Conservation (phyloP, 2,329 filamentous ascomycete genomes). For the Phialophora verrucosa region DNA sequence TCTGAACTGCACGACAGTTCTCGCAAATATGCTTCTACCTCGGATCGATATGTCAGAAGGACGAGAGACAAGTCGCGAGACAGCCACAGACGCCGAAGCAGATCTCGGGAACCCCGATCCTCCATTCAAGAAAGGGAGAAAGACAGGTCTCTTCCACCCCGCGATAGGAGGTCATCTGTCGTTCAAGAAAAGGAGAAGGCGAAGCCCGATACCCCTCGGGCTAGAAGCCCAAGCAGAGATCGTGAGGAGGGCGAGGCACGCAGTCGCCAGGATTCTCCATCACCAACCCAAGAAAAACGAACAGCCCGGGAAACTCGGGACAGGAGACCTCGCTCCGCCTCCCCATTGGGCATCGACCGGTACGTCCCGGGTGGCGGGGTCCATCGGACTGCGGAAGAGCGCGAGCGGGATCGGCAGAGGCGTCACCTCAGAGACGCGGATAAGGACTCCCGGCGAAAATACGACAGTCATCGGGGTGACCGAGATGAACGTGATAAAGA, state of each 20-base stretch:
- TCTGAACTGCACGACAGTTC: slow-evolving; percentile 42
- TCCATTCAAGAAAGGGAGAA: slow-evolving; percentile 17
- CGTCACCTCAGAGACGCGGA: slow-evolving; percentile 34
- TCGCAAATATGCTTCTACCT: slow-evolving; percentile 37
- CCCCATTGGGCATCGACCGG: slow-evolving; percentile 49
- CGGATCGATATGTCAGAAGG: slow-evolving; percentile 38
- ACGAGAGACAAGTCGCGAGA: slow-evolving; percentile 39
- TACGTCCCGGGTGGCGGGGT: slow-evolving; percentile 50
- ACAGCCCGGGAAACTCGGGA: slow-evolving; percentile 24
- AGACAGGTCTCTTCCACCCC: slow-evolving; percentile 7
- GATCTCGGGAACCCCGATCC: slow-evolving; percentile 34
- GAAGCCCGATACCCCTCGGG: slow-evolving; percentile 13
- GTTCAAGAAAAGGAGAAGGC: slow-evolving; percentile 25
- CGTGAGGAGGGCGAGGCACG: slow-evolving; percentile 39
- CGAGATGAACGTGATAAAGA: slow-evolving; percentile 29
- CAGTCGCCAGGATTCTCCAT: slow-evolving; percentile 32
- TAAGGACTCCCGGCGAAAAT: slow-evolving; percentile 33
- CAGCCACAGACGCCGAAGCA: slow-evolving; percentile 36
- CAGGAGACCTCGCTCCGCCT: slow-evolving; percentile 41
- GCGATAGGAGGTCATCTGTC: slow-evolving; percentile 6
- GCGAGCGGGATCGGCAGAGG: slow-evolving; percentile 41
- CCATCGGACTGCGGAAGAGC: slow-evolving; percentile 37
- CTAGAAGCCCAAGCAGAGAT: slow-evolving; percentile 32
- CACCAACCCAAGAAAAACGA: slow-evolving; percentile 32
- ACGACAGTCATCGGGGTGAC: slow-evolving; percentile 38